Base-by-base conservation (phyloP, 2,329 filamentous ascomycete genomes). In the Xylaria sp. region DNA sequence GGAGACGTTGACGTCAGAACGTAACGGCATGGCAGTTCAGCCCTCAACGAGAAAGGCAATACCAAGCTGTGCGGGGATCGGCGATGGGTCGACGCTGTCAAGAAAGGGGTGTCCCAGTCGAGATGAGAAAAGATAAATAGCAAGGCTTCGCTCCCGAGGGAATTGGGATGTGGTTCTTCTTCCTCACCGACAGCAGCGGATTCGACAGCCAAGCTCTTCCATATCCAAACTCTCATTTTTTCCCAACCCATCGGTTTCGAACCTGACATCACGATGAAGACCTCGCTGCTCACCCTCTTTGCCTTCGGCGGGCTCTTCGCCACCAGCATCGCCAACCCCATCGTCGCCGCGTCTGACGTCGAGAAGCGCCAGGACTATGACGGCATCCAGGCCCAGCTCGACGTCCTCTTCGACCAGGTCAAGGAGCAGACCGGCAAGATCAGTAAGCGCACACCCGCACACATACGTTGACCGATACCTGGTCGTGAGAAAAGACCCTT, bases 351-450 rank as follows among this genome's bases (percentile, higher is more conserved):
- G 8, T 52, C 50, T 11, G 48, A 42, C 44, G 38, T 65, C 16
- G 53, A 61, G 48, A 65, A 63, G 55, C 64, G 64, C 42, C 64
- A 66, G 54, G 63, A 62, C 39, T 59, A 60, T 43, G 54, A 54
- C 22, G 52, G 42, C n/a, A 62, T 66, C 5, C 52, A 60, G 49
- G 57, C 55, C 1, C 57, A 50, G 20, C 52, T 65, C 8, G 60
- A 61, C 20, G 43, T 57, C 17, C 63, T 66, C 16, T 50, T 62
- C 24, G 43, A 44, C 13, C 46, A 64, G 41, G 62, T 66, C 48
- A 56, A 65, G 51, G 54, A 62, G 53, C 64, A 65, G 51, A 66
- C 63, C 8, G 59, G 48, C 9, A 50, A 56, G 45, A 66, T 66
- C 45, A 66, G 64, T 64, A 54, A 56, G 59, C 57, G 13, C 4